A percentile compares a stretch with the other conserved stretches of the same genome.
These are phyloP conservation scores for Cercophora samala DNA, from an alignment of 495 filamentous ascomycete species.

Conservation along the genomic window DNA sequence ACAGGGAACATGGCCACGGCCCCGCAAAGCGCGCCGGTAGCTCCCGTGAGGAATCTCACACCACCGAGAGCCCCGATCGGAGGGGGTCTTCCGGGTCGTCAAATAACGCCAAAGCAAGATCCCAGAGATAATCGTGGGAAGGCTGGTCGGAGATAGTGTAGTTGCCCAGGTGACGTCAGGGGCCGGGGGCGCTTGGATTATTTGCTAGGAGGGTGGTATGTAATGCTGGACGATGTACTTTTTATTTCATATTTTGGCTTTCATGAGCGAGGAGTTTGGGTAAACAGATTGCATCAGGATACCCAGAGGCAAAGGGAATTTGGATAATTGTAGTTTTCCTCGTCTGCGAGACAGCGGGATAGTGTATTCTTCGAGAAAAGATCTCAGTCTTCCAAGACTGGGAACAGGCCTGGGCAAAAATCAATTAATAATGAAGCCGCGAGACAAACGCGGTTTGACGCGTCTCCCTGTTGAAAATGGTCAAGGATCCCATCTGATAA, in stretches of 20 bases:
- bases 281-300: slow-evolving; percentile 2
- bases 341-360: background rate
- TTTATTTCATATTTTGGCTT: background rate
- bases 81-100: slow-evolving; percentile 8
- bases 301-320: background rate
- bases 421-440: slow-evolving; percentile 4
- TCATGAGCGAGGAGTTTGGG: background rate
- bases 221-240: background rate
- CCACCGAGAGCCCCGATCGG: slow-evolving; percentile 5
- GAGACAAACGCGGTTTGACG: slow-evolving; percentile 4
- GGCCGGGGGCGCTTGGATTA: background rate
- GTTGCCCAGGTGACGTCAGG: background rate
- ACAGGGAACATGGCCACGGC: background rate
- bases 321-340: background rate
- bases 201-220: background rate
- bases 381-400: no score
- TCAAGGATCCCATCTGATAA: background rate
- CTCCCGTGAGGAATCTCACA: slow-evolving; percentile 14
- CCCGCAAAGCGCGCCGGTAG: background rate
- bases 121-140: slow-evolving; percentile 12
- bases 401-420: background rate
- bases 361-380: slow-evolving; percentile 5
- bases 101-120: slow-evolving; percentile 8
- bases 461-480: background rate
- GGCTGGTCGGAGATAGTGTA: background rate